Base-by-base conservation (phyloP, 495 filamentous ascomycete species). In the Penicillium psychrofluorescens region DNA sequence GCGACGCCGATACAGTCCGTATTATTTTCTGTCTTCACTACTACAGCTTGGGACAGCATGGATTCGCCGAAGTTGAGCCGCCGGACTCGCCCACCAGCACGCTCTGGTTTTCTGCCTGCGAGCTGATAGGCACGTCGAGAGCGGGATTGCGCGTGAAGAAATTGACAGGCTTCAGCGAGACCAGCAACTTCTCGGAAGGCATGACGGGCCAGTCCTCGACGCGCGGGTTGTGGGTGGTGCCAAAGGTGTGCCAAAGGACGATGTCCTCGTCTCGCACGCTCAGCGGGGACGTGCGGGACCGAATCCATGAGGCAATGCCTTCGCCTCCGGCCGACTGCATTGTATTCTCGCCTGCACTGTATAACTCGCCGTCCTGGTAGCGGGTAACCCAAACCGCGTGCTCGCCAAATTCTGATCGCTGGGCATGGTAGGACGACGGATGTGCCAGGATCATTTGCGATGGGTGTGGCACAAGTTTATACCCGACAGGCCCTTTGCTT, bases 361-460 rank as follows among this genome's bases (percentile, higher is more conserved):
- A 95, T 6, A 92, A 63, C 66, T 96, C 89, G 1, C 73, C 77
- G 40, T 95, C 90, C 8, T 67, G 62, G 54, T 95, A 84, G 1
- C 73, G 71, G 0, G 88, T 91, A 0, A 92, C 79, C 70, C 90
- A 96, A 30, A 96, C 62, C 37, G 84, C 80, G 50, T 84, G 80
- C 41, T 83, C 77, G 0, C 78, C 79, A 54, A 89, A 96, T 57
- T 91, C 87, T 13, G 86, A 85, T 6, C 90, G 79, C 44, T 73
- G 77, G 46, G 75, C 71, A 64, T 95, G 79, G 69, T 77, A 88
- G 50, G 75, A 80, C 9, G 77, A 61, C 4, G 72, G 72, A 45
- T 90, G 78, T 1, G 87, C 80, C 8, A 96, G 74, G 43, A 95
- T 78, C 50, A 84, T 80, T 62, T 95, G 90, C 59, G 84, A 86